These are phyloP conservation scores for Yamadazyma tumulicola DNA, from an alignment of 805 yeast species.

Conservation along the genomic window DNA sequence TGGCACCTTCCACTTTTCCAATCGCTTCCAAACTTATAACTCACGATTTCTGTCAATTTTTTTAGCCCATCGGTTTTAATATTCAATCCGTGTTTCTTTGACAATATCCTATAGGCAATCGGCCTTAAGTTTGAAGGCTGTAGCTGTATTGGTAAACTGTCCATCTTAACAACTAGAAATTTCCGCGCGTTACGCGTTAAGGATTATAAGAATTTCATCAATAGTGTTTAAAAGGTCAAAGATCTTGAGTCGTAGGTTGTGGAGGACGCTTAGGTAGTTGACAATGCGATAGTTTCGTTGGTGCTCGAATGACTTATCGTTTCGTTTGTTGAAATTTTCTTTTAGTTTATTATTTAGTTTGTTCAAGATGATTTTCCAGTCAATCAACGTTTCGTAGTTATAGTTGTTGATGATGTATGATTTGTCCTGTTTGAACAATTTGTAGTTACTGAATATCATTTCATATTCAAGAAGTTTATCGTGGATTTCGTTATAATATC, in stretches of 20 bases:
- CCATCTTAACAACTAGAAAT: conserved; percentile 10
- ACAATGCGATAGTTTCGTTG: conserved; percentile 1
- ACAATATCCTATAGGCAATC: conserved; percentile 80
- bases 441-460: conserved; percentile 3
- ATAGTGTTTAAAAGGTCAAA: conserved; percentile 7
- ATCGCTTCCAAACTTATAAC: conserved; percentile 74
- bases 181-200: conserved; percentile 7
- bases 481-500: conserved; percentile 9
- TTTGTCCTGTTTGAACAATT: conserved; percentile 9
- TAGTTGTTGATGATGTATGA: conserved; percentile 4
- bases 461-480: conserved; percentile 9
- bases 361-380: conserved; percentile 10
- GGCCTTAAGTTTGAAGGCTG: conserved; percentile 86
- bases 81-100: conserved; percentile 90
- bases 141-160: conserved; percentile 64
- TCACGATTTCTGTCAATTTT: conserved; percentile 69
- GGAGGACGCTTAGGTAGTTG: conserved; percentile 10
- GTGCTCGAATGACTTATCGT: background rate
- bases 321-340: conserved; percentile 7
- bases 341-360: conserved; percentile 9
- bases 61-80: conserved; percentile 81
- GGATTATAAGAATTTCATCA: conserved; percentile 13
- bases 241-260: conserved; percentile 10
- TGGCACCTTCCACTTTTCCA: conserved; percentile 75
- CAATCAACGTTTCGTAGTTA: conserved; percentile 9